A percentile compares a stretch with the other conserved stretches of the same genome.
These are phyloP conservation scores for Wolfiporia cocos DNA, from an alignment of 1,284 basidiomycete species.

Conservation along the genomic window DNA sequence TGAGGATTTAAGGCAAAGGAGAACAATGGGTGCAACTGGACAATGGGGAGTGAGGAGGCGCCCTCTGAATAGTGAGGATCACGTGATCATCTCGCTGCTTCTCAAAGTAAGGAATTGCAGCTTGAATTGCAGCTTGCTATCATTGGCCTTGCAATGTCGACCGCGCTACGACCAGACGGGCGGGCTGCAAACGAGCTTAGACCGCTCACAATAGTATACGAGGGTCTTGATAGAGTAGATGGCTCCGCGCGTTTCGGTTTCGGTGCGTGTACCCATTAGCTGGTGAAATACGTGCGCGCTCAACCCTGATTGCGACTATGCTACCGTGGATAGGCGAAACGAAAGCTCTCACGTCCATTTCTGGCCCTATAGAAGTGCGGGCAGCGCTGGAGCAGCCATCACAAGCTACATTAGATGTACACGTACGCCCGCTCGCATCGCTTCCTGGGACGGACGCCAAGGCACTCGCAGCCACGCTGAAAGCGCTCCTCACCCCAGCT, in stretches of 20 bases:
- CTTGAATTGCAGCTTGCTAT: too few relatives aligned
- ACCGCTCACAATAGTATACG: constrained; percentile 27
- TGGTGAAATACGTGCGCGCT: not conserved
- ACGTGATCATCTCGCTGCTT: too few relatives aligned
- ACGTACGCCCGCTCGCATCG: constrained; percentile 57
- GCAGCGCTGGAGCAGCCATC: constrained; percentile 59
- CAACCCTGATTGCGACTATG: constrained; percentile 1
- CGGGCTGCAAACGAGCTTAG: constrained; percentile 22
- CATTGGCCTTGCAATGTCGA: too few relatives aligned
- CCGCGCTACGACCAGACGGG: constrained; percentile 23
- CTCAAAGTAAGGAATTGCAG: too few relatives aligned
- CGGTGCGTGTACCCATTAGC: constrained; percentile 30
- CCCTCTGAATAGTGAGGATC: too few relatives aligned
- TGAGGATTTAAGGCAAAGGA: too few relatives aligned
- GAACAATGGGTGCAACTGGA: too few relatives aligned
- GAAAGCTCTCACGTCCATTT: constrained; percentile 56
- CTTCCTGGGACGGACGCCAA: constrained; percentile 66
- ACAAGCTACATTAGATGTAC: constrained; percentile 67
- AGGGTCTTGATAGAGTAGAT: constrained; percentile 52
- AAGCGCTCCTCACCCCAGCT: constrained; percentile 48
- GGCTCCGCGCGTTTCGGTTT: constrained; percentile 63
- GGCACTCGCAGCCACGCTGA: constrained; percentile 43
- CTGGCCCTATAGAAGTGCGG: constrained; percentile 73
- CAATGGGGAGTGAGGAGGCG: too few relatives aligned
- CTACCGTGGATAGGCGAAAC: constrained; percentile 32